Evolutionary conservation across 768 basidiomycete species (phyloP).

Genomic region (Scleroderma citrinum): DNA sequence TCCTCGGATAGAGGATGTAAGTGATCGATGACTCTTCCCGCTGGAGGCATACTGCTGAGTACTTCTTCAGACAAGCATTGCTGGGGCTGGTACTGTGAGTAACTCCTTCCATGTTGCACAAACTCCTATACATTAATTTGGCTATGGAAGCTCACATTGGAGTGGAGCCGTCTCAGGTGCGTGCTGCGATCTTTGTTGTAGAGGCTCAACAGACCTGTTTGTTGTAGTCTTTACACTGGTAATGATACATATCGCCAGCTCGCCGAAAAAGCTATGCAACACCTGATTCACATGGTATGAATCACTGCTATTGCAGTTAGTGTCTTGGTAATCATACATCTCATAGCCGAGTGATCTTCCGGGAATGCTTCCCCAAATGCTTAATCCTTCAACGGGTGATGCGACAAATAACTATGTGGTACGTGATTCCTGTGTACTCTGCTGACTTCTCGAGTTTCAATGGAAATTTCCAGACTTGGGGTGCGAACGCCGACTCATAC

Average conservation of each 20-base stretch:
- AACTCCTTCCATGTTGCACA: not conserved
- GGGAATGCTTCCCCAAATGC: slow-evolving; percentile 53
- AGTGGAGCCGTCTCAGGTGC: slow-evolving; percentile 48
- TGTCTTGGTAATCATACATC: not conserved
- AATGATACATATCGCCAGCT: slow-evolving; percentile 56
- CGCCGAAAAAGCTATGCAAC: slow-evolving; percentile 43
- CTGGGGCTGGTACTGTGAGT: slow-evolving; percentile 39
- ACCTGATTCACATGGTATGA: slow-evolving; percentile 41
- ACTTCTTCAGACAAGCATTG: slow-evolving; percentile 42
- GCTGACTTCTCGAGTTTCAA: not conserved
- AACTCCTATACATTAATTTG: not conserved
- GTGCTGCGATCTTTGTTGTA: not conserved
- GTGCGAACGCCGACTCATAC: slow-evolving; percentile 66
- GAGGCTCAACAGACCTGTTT: not conserved
- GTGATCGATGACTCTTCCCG: not conserved
- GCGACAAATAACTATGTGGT: slow-evolving; percentile 52
- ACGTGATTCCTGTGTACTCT: slow-evolving; percentile 12
- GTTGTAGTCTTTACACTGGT: slow-evolving; percentile 39
- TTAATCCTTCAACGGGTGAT: slow-evolving; percentile 48
- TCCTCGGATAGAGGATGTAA: slow-evolving; percentile 11
- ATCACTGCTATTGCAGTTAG: not conserved
- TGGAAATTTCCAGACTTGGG: slow-evolving; percentile 48
- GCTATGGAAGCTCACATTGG: slow-evolving; percentile 44
- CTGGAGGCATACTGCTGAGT: not conserved
- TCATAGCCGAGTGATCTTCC: slow-evolving; percentile 17